A percentile compares a stretch with the other conserved stretches of the same genome.
These are phyloP conservation scores for Apiotrichum siamense DNA, from an alignment of 1,284 basidiomycete genomes.

Conservation along the genomic window DNA sequence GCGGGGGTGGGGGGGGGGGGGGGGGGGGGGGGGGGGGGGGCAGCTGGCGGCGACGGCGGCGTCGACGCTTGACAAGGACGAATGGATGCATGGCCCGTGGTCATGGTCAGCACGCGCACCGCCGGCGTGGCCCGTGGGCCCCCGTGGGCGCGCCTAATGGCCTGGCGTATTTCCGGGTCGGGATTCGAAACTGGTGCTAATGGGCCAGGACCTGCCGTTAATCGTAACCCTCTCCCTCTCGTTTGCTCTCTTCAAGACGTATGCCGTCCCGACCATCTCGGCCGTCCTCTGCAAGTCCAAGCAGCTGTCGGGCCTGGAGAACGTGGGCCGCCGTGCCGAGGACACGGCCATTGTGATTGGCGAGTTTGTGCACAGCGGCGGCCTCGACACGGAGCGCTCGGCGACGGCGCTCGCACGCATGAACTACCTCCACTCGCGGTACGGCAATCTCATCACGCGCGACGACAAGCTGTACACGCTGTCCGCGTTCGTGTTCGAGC, in stretches of 20 bases:
- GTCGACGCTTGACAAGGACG: no score
- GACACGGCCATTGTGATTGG: slow-evolving; percentile 15
- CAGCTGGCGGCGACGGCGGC: no score
- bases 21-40: no score
- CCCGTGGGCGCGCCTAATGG: no score
- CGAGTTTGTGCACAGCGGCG: slow-evolving; percentile 9
- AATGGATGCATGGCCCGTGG: no score
- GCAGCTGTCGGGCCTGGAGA: slow-evolving; percentile 4
- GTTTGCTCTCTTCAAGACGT: slow-evolving; percentile 17
- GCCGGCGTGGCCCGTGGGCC: no score
- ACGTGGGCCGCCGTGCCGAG: slow-evolving; percentile 11
- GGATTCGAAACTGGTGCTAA: no score
- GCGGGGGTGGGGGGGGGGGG: no score
- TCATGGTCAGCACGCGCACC: no score
- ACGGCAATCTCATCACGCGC: slow-evolving; percentile 10
- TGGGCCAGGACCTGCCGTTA: slow-evolving; percentile 10
- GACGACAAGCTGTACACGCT: slow-evolving; percentile 18
- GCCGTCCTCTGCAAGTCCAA: slow-evolving; percentile 7
- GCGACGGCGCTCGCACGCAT: slow-evolving; percentile 12
- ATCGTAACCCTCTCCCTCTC: slow-evolving; percentile 3
- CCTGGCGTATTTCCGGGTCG: no score
- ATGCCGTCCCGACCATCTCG: slow-evolving; percentile 13
- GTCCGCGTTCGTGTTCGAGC: slow-evolving; percentile 13
- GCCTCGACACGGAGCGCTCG: slow-evolving; percentile 11
- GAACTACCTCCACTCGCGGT: slow-evolving; percentile 15